Conservation (phyloP, 2,329 filamentous ascomycete genomes). For the Scortechinia acanthostroma region DNA sequence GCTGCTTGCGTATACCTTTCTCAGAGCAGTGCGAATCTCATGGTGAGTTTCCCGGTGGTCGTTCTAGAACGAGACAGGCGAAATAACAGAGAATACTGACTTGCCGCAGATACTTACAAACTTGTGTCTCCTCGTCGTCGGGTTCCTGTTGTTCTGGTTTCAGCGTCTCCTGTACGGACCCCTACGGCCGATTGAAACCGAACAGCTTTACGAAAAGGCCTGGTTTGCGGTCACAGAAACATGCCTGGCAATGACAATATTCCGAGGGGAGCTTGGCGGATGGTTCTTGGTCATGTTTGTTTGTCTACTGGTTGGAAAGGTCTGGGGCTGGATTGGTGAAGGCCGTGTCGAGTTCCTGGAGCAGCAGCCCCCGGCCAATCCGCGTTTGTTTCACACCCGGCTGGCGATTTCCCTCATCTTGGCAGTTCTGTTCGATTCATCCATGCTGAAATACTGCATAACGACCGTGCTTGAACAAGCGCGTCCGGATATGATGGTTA, state of each 20-base stretch:
- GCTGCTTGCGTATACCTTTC: neutral
- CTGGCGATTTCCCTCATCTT: slow-evolving; percentile 72
- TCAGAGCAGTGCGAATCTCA: slow-evolving; percentile 2
- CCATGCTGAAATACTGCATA: slow-evolving; percentile 75
- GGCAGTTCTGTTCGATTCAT: slow-evolving; percentile 73
- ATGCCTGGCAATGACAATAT: slow-evolving; percentile 94
- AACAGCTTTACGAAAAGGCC: slow-evolving; percentile 92
- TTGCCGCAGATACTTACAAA: slow-evolving; percentile 85
- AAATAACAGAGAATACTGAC: no score
- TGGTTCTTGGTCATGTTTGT: slow-evolving; percentile 98
- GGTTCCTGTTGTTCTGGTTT: slow-evolving; percentile 75
- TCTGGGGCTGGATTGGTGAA: slow-evolving; percentile 98
- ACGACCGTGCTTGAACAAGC: slow-evolving; percentile 79
- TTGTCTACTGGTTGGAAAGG: slow-evolving; percentile 81
- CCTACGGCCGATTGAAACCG: slow-evolving; percentile 86
- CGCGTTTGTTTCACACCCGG: slow-evolving; percentile 77
- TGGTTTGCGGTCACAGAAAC: slow-evolving; percentile 99
- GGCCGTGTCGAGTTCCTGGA: slow-evolving; percentile 89
- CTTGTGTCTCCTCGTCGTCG: slow-evolving; percentile 74
- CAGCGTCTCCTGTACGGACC: slow-evolving; percentile 86
- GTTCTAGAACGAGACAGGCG: no score
- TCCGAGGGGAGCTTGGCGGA: slow-evolving; percentile 85
- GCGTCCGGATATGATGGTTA: slow-evolving; percentile 98
- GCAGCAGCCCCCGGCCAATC: slow-evolving; percentile 87
- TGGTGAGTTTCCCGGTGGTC: neutral